Evolutionary conservation across 2,329 filamentous ascomycete species (phyloP), one percentile per base, ranked within the genome.

Genomic region (Pseudophaeomoniella oleicola): DNA sequence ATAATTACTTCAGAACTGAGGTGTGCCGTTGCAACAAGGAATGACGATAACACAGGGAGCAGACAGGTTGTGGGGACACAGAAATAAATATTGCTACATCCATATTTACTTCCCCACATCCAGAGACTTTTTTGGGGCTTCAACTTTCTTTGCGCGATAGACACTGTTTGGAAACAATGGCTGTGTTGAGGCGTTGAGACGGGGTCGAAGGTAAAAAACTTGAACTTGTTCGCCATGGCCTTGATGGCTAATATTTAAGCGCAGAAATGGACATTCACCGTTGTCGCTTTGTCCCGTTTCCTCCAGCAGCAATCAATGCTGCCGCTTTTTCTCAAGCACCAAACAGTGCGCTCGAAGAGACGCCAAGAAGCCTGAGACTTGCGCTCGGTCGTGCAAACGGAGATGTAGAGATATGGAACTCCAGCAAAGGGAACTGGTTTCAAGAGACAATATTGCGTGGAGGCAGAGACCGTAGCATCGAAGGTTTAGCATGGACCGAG

Each of bases 341-440:
- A 15, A 63, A 57, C 44, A 62, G 57, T 55, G 46, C 53, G 16
- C 57, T 57, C 45, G 64, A 68, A 50, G 58, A 60, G 36, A 67
- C 70, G 15, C 72, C 67, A 42, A 75, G 69, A 36, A 44, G 47
- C 33, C 69, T 85, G 38, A 76, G 86, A 47, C 72, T 96, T 37
- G 90, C 90, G 2, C 73, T 98, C 49, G 90, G 90, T 41, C 79
- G 90, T 46, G 81, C 84, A 40, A 94, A 96, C 56, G 90, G 90
- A 48, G 84, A 94, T 53, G 90, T 98, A 48, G 90, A 98, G 62
- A 86, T 98, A 45, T 98, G 90, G 90, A 94, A 94, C 57, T 86
- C 88, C 3, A 63, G 78, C 37, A 74, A 73, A 44, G 55, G 55
- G 34, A 66, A 70, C 42, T 98, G 90, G 90, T 72, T 85, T 44